Evolutionary conservation across 768 basidiomycete species (phyloP).

Genomic region (Mycena maculata): DNA sequence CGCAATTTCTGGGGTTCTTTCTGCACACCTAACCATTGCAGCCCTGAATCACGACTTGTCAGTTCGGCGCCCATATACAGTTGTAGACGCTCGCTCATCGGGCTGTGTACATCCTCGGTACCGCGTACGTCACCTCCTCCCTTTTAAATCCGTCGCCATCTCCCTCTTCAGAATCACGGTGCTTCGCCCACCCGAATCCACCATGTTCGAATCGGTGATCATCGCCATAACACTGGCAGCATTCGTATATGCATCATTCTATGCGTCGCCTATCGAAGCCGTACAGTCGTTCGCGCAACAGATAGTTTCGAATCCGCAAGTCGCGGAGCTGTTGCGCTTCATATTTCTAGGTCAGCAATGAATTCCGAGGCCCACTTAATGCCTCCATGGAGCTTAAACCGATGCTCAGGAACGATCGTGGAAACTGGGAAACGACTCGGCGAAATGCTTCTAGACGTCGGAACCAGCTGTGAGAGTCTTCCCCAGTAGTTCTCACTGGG

Average conservation of each 20-base stretch:
- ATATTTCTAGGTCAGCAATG: slow-evolving; percentile 23
- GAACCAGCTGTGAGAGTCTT: slow-evolving; percentile 2
- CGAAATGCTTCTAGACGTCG: not conserved
- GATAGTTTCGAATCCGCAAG: slow-evolving; percentile 18
- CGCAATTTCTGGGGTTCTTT: no score
- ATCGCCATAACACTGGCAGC: not conserved
- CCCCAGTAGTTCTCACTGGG: not conserved
- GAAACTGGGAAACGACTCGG: slow-evolving; percentile 2
- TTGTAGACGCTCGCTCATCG: no score
- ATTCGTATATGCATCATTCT: not conserved
- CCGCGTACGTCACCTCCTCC: no score
- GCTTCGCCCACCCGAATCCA: no score
- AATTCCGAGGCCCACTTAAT: not conserved
- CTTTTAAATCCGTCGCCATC: no score
- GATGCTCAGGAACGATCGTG: not conserved
- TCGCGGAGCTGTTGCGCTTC: slow-evolving; percentile 18
- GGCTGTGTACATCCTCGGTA: no score
- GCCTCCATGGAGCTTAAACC: not conserved
- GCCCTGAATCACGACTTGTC: no score
- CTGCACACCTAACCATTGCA: no score
- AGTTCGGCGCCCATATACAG: no score
- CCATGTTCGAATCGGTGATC: not conserved
- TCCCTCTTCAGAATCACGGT: no score
- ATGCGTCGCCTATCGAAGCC: slow-evolving; percentile 1
- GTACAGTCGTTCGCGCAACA: not conserved